phyloP scores from a whole-genome alignment of 1,139 yeast genomes.

The Blastobotrys proliferans region DNA sequence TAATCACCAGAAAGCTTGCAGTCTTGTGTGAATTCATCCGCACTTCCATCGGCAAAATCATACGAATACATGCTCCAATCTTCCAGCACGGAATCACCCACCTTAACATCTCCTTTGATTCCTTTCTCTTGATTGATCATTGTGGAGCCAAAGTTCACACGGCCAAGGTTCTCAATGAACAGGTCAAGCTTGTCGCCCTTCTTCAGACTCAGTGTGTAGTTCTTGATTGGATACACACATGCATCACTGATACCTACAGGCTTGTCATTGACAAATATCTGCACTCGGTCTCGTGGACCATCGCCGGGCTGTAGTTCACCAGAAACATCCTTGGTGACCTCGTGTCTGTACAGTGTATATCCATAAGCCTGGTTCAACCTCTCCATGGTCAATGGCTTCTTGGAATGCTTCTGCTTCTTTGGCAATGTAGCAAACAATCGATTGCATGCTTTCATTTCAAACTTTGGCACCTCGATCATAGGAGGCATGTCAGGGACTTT shows the following conservation, averaged over 20 bases:
- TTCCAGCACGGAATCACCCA: slow-evolving; percentile 1
- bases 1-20: slow-evolving; percentile 1
- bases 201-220: slow-evolving; percentile 4
- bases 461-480: not conserved
- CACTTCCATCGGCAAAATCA: too few relatives aligned
- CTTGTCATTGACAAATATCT: slow-evolving; percentile 9
- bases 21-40: too few relatives aligned
- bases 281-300: slow-evolving; percentile 10
- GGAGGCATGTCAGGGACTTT: slow-evolving; percentile 7
- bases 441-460: slow-evolving; percentile 2
- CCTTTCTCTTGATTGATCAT: slow-evolving; percentile 9
- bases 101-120: slow-evolving; percentile 6
- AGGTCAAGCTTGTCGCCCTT: slow-evolving; percentile 10
- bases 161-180: slow-evolving; percentile 12
- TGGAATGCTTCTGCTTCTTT: not conserved
- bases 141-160: slow-evolving; percentile 2
- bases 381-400: slow-evolving; percentile 9
- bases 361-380: slow-evolving; percentile 8
- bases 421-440: slow-evolving; percentile 5
- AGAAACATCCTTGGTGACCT: not conserved
- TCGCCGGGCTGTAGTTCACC: slow-evolving; percentile 7
- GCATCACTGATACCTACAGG: slow-evolving; percentile 8
- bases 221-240: not conserved
- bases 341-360: slow-evolving; percentile 3
- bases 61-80: slow-evolving; percentile 6